These are phyloP conservation scores for Penicillium oxalicum DNA, from an alignment of 2,329 filamentous ascomycete genomes.

Conservation along the genomic window DNA sequence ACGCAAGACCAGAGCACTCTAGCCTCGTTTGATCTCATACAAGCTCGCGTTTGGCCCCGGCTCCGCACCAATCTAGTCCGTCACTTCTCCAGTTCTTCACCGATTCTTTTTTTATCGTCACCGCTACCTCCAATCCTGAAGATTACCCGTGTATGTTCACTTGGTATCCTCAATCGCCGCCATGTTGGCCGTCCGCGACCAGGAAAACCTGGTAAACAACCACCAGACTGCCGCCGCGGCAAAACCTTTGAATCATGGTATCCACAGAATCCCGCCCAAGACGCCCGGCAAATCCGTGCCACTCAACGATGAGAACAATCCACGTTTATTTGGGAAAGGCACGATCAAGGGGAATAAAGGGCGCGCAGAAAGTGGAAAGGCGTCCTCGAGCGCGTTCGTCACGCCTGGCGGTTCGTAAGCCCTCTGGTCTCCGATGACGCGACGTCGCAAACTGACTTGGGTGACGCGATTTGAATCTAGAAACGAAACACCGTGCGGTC, in stretches of 20 bases:
- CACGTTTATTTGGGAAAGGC: constrained; percentile 54
- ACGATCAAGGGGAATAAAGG: constrained; percentile 51
- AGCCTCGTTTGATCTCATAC: constrained; percentile 12
- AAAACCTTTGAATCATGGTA: constrained; percentile 65
- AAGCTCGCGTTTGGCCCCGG: background rate
- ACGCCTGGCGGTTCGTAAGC: constrained; percentile 70
- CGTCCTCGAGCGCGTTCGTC: constrained; percentile 60
- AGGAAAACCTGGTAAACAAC: constrained; percentile 77
- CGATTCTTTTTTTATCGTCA: constrained; percentile 6
- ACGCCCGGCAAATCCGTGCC: constrained; percentile 79
- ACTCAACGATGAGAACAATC: constrained; percentile 81
- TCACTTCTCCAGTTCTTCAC: constrained; percentile 1
- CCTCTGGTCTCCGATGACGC: background rate
- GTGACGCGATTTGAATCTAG: constrained; percentile 23
- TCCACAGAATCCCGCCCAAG: constrained; percentile 61
- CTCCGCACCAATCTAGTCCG: background rate
- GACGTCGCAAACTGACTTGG: constrained; percentile 4
- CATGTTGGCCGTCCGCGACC: constrained; percentile 76
- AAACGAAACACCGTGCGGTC: constrained; percentile 66
- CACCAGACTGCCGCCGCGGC: constrained; percentile 64
- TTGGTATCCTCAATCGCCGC: constrained; percentile 21
- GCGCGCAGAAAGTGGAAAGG: constrained; percentile 53
- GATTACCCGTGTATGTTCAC: constrained; percentile 17
- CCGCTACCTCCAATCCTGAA: background rate
- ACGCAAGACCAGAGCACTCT: constrained; percentile 19